Evolutionary conservation across 176 grass and related monocot genomes (phyloP), one percentile per base, ranked within the genome.

Genomic region (Aegilops sharonensis): DNA sequence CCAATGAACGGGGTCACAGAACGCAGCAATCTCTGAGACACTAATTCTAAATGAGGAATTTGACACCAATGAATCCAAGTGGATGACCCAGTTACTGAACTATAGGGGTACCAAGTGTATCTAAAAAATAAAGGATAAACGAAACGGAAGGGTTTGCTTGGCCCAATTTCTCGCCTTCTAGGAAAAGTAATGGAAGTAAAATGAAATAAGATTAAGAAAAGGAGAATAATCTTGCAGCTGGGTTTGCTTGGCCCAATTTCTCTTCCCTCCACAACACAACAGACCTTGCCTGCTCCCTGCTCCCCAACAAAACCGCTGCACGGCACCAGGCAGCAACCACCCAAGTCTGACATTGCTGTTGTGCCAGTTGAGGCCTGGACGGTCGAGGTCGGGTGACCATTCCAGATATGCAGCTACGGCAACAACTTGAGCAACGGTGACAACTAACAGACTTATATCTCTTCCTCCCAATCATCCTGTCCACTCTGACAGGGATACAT

Each of bases 181-280:
- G 68, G 68, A 72, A 42, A 39, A 70, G 10, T 72, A 23, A 40
- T 42, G 68, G 35, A 23, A 40, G 20, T 72, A 40, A 72, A 66
- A 68, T 68, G 30, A 68, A 72, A 72, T 42, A 72, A 72, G 20
- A 68, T 40, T n/a, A 72, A 71, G 36, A 72, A 66, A 66, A 66
- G 11, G 64, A 66, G 64, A 66, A 66, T 66, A 66, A 66, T 66
- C 64, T 66, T 25, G 64, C 27, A 31, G 64, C 64, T 29, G 24
- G 27, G 64, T 2, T 31, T 66, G 64, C 27, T 66, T 66, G 64
- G 64, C 25, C 12, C 11, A 66, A 66, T 31, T 66, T 30, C 64
- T 31, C 64, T 31, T 66, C 12, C 64, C 62, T 64, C 64, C 64
- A 31, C 25, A 65, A 65, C 63, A 30, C 25, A 65, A 65, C 63